Evolutionary conservation across 139 green algal species (phyloP).

Genomic region (Chlorella ohadii): DNA sequence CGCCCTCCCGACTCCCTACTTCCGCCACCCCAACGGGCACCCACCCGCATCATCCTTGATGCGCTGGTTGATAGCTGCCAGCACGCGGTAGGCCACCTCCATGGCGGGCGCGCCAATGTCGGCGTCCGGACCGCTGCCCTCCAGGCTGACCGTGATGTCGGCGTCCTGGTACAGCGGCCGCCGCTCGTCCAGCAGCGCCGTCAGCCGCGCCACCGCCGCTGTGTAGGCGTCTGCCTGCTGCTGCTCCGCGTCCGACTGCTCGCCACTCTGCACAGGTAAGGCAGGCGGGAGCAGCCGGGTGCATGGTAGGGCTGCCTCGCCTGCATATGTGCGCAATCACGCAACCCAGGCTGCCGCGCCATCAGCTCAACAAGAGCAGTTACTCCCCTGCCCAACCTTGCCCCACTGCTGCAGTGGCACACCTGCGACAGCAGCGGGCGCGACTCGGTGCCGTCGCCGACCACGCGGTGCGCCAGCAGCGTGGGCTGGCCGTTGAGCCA

Average conservation of each 20-base stretch:
- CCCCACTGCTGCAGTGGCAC: background rate
- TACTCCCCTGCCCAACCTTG: no score
- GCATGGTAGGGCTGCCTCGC: no score
- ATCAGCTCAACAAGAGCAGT: no score
- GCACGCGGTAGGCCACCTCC: conserved; percentile 48
- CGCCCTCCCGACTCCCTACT: background rate
- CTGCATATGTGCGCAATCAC: no score
- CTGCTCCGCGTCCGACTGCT: background rate
- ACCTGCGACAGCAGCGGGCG: conserved; percentile 73
- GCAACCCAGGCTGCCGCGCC: no score
- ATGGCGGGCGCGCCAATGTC: conserved; percentile 39
- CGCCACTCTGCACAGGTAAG: background rate
- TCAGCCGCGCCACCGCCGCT: conserved; percentile 49
- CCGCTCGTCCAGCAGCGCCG: conserved; percentile 65
- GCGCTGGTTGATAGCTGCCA: conserved; percentile 45
- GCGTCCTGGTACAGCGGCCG: conserved; percentile 71
- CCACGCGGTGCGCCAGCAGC: conserved; percentile 72
- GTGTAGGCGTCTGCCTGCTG: conserved; percentile 31
- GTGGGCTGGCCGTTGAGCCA: conserved; percentile 81
- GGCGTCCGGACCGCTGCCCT: conserved; percentile 42
- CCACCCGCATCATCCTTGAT: conserved; percentile 33
- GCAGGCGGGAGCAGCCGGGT: background rate
- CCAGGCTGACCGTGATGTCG: conserved; percentile 72
- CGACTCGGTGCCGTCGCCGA: conserved; percentile 70
- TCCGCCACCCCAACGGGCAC: background rate